Percentiles rank a stretch among this genome's conserved stretches.
phyloP scores from a whole-genome alignment of 306 rosid species.

The Vachellia pachyceras region DNA sequence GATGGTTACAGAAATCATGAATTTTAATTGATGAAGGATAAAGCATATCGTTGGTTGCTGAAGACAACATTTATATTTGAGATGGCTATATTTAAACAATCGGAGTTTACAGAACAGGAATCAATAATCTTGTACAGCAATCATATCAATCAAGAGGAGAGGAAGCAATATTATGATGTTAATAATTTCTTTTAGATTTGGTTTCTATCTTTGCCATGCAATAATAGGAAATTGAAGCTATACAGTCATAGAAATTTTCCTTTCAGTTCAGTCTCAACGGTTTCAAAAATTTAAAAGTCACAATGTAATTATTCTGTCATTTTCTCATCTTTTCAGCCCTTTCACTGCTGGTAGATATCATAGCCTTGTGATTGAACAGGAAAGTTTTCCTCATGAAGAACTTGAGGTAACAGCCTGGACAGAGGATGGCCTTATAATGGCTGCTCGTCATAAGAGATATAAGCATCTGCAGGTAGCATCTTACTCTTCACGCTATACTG shows the following conservation, averaged over 20 bases:
- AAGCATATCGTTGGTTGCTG: background rate
- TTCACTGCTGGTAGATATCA: conserved; percentile 94
- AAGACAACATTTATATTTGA: background rate
- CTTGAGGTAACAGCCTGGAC: conserved; percentile 94
- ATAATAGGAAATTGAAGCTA: background rate
- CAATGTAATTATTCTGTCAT: conserved; percentile 6
- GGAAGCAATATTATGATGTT: background rate
- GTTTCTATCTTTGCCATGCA: background rate
- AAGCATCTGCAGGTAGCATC: conserved; percentile 70
- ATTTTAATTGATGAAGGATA: background rate
- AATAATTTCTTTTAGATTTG: background rate
- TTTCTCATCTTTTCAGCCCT: conserved; percentile 61
- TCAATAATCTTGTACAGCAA: background rate
- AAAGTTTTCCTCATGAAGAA: conserved; percentile 81
- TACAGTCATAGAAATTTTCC: conserved; percentile 7
- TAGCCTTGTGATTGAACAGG: conserved; percentile 92
- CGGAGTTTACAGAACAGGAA: background rate
- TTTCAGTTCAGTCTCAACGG: background rate
- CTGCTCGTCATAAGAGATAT: conserved; percentile 89
- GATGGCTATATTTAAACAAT: background rate
- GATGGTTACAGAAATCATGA: background rate
- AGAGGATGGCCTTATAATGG: conserved; percentile 95
- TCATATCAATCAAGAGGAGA: background rate
- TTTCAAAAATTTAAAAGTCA: background rate
- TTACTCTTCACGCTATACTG: conserved; percentile 9